Percentiles rank a stretch among this genome's conserved stretches.
Evolutionary conservation across 1,284 basidiomycete species (phyloP).

Genomic region (Phenoliferia sp.): DNA sequence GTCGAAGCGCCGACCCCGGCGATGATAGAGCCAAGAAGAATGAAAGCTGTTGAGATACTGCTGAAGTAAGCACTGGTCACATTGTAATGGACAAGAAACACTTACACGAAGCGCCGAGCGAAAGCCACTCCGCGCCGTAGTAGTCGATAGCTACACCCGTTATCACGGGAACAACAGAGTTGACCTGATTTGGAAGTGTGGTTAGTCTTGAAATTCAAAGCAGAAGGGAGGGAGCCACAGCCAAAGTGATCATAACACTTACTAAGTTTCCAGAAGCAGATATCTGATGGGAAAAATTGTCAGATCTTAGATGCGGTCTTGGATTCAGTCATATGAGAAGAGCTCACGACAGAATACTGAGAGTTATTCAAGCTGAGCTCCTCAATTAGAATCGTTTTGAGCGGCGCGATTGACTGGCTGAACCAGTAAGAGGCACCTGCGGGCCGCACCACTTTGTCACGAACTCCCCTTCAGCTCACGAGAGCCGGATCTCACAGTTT

Average conservation of each 20-base stretch:
- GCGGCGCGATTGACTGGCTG: background rate
- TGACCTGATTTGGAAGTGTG: slow-evolving; percentile 45
- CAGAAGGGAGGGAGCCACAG: too few species aligned
- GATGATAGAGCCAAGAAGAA: slow-evolving; percentile 39
- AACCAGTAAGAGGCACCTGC: background rate
- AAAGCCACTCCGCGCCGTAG: slow-evolving; percentile 35
- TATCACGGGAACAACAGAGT: slow-evolving; percentile 45
- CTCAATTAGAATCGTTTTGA: background rate
- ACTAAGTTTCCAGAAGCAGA: background rate
- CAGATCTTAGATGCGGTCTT: too few species aligned
- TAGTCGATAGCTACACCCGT: slow-evolving; percentile 47
- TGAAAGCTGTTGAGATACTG: slow-evolving; percentile 24
- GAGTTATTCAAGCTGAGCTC: background rate
- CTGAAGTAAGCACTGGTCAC: background rate
- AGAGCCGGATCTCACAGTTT: background rate
- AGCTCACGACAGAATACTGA: background rate
- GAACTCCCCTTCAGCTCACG: background rate
- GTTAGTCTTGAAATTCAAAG: too few species aligned
- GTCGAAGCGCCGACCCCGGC: slow-evolving; percentile 28
- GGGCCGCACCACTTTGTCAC: background rate
- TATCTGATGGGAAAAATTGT: background rate
- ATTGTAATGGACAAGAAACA: background rate
- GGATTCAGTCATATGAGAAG: too few species aligned
- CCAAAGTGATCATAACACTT: too few species aligned
- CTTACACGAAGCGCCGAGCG: slow-evolving; percentile 27